phyloP scores from a whole-genome alignment of 2,329 filamentous ascomycete genomes.

The Aspergillus sp. region DNA sequence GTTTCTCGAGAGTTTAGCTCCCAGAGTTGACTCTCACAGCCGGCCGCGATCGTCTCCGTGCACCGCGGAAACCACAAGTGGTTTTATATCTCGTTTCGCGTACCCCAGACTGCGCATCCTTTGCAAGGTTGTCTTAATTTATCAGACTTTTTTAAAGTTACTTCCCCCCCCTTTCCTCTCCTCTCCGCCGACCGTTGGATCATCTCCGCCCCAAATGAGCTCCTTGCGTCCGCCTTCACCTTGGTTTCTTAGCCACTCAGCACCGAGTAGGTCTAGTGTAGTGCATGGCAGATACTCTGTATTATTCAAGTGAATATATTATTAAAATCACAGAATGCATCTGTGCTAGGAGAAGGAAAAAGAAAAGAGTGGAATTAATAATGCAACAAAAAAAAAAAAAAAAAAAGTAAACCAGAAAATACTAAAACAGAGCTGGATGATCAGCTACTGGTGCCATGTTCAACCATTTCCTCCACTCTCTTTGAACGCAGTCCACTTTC shows the following conservation, averaged over 20 bases:
- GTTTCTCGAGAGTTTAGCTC: not conserved
- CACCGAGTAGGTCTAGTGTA: not conserved
- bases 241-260: conserved; percentile 5
- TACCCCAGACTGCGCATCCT: conserved; percentile 17
- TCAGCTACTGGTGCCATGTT: conserved; percentile 24
- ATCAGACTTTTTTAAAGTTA: conserved; percentile 1
- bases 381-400: not conserved
- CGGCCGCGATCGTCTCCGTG: not conserved
- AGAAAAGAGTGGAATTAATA: not conserved
- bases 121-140: conserved; percentile 2
- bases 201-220: conserved; percentile 21
- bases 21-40: not conserved
- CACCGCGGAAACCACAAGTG: not conserved
- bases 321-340: not conserved
- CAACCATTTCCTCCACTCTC: conserved; percentile 18
- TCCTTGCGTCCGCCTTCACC: conserved; percentile 20
- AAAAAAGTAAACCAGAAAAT: conserved; percentile 6
- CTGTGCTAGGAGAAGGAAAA: not conserved
- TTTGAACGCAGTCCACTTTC: conserved; percentile 9
- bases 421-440: conserved; percentile 10
- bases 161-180: conserved; percentile 12
- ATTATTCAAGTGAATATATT: too few species aligned
- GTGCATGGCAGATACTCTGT: too few species aligned
- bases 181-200: conserved; percentile 25
- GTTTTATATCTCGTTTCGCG: not conserved